Evolutionary conservation across 345 rosid genomes (phyloP), one percentile per base, ranked within the genome.

Genomic region (Reutealis trisperma): DNA sequence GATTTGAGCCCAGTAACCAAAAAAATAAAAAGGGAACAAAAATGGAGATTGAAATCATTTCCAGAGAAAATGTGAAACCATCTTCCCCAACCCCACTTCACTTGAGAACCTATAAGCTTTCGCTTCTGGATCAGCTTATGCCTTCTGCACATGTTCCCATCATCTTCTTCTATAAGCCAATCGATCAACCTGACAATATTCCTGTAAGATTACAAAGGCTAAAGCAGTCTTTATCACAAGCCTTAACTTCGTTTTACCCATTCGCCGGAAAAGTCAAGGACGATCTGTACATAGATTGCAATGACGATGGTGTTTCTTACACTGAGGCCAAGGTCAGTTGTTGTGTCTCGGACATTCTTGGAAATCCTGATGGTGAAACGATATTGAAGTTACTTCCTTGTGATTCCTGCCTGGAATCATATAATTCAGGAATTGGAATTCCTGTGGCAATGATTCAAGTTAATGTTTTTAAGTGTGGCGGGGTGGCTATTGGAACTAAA

Each of bases 401-500:
- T 2, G 52, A 74, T 58, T 49, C 61, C 32, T 15, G 19, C 37
- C 11, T 71, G 77, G 76, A 24, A 51, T 24, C 59, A 30, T 41
- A 0, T 24, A 34, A 4, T 1, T 62, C 19, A 54, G 41, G 32
- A 51, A 52, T 12, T n/a, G 83, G 74, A 64, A 16, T 34, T 61
- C 76, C 63, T 8, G 71, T 76, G 13, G 61, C 72, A 59, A 42
- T 67, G 60, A 55, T 80, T 18, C 84, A 86, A 66, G 78, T 66
- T 15, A 83, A 76, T 5, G 14, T 32, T 63, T 83, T 86, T 2
- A 30, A 21, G 2, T 83, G 90, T 21, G 92, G 91, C 51, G 92
- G 91, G 3, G 68, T 87, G 19, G 84, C 79, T 25, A 27, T 90
- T n/a, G 84, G 87, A 5, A 61, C 77, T 21, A 73, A 73, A 8